phyloP scores from a whole-genome alignment of 139 green algal species.

The Coelastrella sp. region DNA sequence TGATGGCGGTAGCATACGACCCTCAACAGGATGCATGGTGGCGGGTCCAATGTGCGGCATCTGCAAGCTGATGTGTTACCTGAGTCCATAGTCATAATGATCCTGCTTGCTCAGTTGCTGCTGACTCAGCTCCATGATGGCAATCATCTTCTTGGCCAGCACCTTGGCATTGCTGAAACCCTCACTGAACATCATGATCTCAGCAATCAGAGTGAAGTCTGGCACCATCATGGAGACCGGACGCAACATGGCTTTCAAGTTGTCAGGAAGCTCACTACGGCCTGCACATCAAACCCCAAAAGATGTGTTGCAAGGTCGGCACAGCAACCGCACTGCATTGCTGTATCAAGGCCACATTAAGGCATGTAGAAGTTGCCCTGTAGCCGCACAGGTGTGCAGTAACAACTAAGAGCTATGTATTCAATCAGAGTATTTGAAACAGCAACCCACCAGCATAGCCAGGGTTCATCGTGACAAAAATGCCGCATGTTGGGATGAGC shows the following conservation, averaged over 20 bases:
- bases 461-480: constrained; percentile 99
- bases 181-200: constrained; percentile 97
- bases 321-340: background rate
- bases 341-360: background rate
- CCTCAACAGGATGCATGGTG: too few relatives aligned
- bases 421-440: background rate
- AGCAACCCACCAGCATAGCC: constrained; percentile 73
- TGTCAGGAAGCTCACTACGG: constrained; percentile 93
- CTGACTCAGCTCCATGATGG: constrained; percentile 93
- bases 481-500: constrained; percentile 81
- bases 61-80: background rate
- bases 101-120: constrained; percentile 89
- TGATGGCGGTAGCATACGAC: too few relatives aligned
- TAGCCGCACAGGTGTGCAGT: background rate
- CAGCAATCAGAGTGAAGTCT: constrained; percentile 91
- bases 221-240: constrained; percentile 94
- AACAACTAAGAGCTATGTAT: background rate
- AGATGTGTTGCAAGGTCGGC: background rate
- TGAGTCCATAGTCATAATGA: constrained; percentile 92
- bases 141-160: constrained; percentile 93
- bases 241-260: constrained; percentile 92
- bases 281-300: constrained; percentile 40
- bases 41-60: background rate
- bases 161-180: constrained; percentile 91
- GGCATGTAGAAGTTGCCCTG: too few relatives aligned